Evolutionary conservation across 2,329 filamentous ascomycete genomes (phyloP).

Genomic region (Hypoxylon rubiginosum): DNA sequence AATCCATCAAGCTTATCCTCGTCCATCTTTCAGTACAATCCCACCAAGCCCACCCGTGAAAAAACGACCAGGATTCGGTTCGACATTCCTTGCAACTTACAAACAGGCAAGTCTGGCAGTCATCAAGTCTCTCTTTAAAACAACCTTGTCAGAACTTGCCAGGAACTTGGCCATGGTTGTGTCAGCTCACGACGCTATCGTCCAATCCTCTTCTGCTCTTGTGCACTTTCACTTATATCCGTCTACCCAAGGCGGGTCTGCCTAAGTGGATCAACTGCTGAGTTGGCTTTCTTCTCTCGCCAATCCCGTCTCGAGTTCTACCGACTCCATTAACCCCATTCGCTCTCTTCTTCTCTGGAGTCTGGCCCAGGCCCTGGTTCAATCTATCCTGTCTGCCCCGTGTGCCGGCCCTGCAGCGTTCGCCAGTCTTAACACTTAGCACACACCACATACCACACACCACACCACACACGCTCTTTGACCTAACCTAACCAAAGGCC

Average conservation of each 20-base stretch:
- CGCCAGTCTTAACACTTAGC: constrained; percentile 19
- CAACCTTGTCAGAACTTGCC: constrained; percentile 31
- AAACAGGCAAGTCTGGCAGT: no score
- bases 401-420: constrained; percentile 32
- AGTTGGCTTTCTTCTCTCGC: constrained; percentile 47
- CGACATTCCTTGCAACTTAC: constrained; percentile 37
- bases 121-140: no score
- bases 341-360: constrained; percentile 40
- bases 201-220: constrained; percentile 52
- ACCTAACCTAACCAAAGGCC: constrained; percentile 17
- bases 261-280: constrained; percentile 49
- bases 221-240: constrained; percentile 29
- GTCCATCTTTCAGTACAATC: background rate
- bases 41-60: constrained; percentile 35
- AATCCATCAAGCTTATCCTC: constrained; percentile 5
- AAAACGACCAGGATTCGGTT: constrained; percentile 34
- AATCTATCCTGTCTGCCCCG: constrained; percentile 32
- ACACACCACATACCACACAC: no score
- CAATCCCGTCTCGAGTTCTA: constrained; percentile 36
- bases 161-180: constrained; percentile 44
- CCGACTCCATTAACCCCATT: constrained; percentile 36
- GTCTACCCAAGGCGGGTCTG: constrained; percentile 39
- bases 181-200: constrained; percentile 50
- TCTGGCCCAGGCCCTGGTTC: constrained; percentile 32
- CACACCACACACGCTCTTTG: constrained; percentile 11